Percentiles rank a stretch among this genome's conserved stretches.
Evolutionary conservation across 495 filamentous ascomycete species (phyloP).

Genomic region (Hyaloscypha finlandica): DNA sequence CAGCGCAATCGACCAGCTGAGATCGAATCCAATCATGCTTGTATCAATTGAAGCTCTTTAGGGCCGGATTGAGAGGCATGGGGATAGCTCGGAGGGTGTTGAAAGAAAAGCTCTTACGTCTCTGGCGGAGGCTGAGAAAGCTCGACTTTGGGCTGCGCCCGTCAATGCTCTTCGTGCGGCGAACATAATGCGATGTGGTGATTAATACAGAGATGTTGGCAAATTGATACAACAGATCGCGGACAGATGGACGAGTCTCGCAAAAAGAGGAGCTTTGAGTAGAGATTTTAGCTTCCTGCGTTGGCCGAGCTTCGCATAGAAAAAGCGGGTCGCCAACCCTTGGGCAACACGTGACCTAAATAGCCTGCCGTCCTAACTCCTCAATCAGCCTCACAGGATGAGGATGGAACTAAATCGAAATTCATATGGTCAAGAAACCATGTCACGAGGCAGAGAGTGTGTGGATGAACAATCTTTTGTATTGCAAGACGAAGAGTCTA

Average conservation of each 20-base stretch:
- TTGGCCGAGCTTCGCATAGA: conserved; percentile 9
- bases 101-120: conserved; percentile 60
- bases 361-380: too few relatives aligned
- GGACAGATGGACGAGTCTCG: conserved; percentile 14
- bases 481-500: conserved; percentile 18
- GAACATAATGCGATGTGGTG: conserved; percentile 64
- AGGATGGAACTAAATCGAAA: too few relatives aligned
- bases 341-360: neutral
- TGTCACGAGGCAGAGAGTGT: neutral
- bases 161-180: conserved; percentile 70
- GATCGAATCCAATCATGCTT: neutral
- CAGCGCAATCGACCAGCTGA: neutral
- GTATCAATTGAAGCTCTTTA: neutral
- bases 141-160: conserved; percentile 71
- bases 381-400: too few relatives aligned
- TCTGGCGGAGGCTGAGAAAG: conserved; percentile 90
- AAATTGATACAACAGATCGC: conserved; percentile 12
- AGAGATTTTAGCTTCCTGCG: conserved; percentile 5
- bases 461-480: neutral
- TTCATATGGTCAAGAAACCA: neutral
- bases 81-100: conserved; percentile 9
- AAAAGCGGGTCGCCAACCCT: neutral
- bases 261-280: conserved; percentile 11
- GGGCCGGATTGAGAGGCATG: conserved; percentile 4
- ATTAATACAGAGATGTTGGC: conserved; percentile 4